phyloP scores from a whole-genome alignment of 192 early-diverging fungal genomes.

The Umbelopsis ramanniana region DNA sequence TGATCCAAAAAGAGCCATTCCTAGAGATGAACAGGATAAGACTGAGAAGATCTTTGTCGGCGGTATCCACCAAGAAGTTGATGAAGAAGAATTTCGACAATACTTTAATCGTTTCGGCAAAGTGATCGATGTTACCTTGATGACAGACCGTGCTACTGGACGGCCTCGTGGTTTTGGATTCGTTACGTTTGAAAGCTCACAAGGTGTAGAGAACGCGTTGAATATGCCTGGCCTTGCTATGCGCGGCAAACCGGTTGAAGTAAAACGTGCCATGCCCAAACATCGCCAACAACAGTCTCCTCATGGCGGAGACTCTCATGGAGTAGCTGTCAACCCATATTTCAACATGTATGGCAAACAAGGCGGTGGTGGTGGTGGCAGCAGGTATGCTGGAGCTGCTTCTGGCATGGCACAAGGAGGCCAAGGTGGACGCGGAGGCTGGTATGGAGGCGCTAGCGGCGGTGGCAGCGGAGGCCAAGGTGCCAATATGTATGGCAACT shows the following conservation, averaged over 20 bases:
- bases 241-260: conserved; percentile 76
- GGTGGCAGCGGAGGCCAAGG: conserved; percentile 36
- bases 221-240: conserved; percentile 68
- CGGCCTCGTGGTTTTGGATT: conserved; percentile 94
- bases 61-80: conserved; percentile 83
- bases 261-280: conserved; percentile 75
- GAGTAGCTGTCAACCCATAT: conserved; percentile 26
- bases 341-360: conserved; percentile 30
- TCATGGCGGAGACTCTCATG: conserved; percentile 33
- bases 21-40: conserved; percentile 75
- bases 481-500: conserved; percentile 43
- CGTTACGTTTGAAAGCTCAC: conserved; percentile 83
- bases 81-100: conserved; percentile 81
- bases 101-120: conserved; percentile 88
- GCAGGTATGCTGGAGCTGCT: conserved; percentile 38
- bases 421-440: conserved; percentile 29
- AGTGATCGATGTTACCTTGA: conserved; percentile 83
- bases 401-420: conserved; percentile 30
- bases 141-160: conserved; percentile 86
- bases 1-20: conserved; percentile 75
- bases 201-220: conserved; percentile 79
- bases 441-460: conserved; percentile 24
- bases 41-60: conserved; percentile 94
- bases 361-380: conserved; percentile 30
- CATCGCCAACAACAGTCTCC: conserved; percentile 34